Conservation (phyloP, 805 yeast species). For the Jamesozyma spencerorum region DNA sequence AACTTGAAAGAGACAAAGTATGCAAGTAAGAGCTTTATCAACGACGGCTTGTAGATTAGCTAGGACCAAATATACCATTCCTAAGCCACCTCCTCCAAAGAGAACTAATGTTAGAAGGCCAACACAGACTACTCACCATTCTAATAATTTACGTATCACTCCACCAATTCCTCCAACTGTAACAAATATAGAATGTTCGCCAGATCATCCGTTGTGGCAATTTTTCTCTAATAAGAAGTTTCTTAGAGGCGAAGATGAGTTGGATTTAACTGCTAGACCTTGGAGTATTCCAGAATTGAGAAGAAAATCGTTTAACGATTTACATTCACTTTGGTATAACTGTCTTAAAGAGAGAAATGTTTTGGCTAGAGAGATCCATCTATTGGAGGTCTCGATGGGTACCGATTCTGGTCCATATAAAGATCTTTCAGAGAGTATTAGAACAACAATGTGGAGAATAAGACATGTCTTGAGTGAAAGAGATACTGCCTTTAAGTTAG, state of each 20-base stretch:
- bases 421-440: slow-evolving; percentile 35
- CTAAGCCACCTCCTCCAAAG: slow-evolving; percentile 22
- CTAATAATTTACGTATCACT: slow-evolving; percentile 42
- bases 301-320: slow-evolving; percentile 82
- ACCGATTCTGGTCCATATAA: slow-evolving; percentile 32
- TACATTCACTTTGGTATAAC: slow-evolving; percentile 86
- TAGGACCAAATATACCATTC: slow-evolving; percentile 35
- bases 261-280: slow-evolving; percentile 51
- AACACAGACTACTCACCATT: slow-evolving; percentile 23
- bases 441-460: slow-evolving; percentile 66
- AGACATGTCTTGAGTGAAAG: slow-evolving; percentile 85
- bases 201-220: slow-evolving; percentile 92
- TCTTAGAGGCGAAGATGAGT: slow-evolving; percentile 48
- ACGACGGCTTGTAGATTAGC: slow-evolving; percentile 12
- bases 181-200: slow-evolving; percentile 59
- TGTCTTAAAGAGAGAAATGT: slow-evolving; percentile 76
- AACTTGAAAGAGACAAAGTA: no score
- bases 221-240: slow-evolving; percentile 63
- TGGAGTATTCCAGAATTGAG: slow-evolving; percentile 88
- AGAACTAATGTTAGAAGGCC: slow-evolving; percentile 18
- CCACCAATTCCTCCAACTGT: slow-evolving; percentile 82
- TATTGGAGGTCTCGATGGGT: slow-evolving; percentile 29
- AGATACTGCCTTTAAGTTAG: slow-evolving; percentile 57
- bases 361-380: slow-evolving; percentile 63
- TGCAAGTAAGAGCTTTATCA: not conserved